phyloP scores from a whole-genome alignment of 2,329 filamentous ascomycete species.

The Trematosphaeria pertusa region DNA sequence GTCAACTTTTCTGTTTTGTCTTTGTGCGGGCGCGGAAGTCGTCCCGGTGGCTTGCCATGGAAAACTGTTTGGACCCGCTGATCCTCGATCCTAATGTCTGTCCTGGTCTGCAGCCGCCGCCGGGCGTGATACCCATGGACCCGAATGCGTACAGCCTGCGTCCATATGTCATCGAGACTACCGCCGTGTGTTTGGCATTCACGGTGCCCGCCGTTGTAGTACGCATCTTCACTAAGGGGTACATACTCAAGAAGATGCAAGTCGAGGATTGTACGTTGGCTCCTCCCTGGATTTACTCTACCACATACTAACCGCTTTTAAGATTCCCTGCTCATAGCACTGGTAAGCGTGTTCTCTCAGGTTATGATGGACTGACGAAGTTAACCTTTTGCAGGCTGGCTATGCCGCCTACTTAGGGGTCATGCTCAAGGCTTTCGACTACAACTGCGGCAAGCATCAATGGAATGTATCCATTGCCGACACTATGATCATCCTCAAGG shows the following conservation, averaged over 20 bases:
- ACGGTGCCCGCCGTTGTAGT: conserved; percentile 1
- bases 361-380: too few relatives aligned
- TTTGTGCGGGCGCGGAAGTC: too few relatives aligned
- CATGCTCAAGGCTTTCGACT: conserved; percentile 5
- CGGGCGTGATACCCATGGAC: conserved; percentile 15
- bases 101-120: conserved; percentile 15
- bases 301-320: too few relatives aligned
- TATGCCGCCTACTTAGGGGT: conserved; percentile 13
- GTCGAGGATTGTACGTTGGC: conserved; percentile 4
- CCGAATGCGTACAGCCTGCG: conserved; percentile 10
- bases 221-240: conserved; percentile 9
- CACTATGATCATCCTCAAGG: not conserved
- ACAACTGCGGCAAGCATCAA: conserved; percentile 16
- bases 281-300: too few relatives aligned
- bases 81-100: conserved; percentile 3
- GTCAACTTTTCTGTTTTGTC: too few relatives aligned
- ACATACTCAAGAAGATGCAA: not conserved
- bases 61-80: not conserved
- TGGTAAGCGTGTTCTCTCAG: too few relatives aligned
- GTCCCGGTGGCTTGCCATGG: too few relatives aligned
- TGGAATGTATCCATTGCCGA: conserved; percentile 19
- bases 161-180: conserved; percentile 3
- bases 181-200: not conserved
- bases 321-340: conserved; percentile 5
- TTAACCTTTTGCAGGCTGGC: not conserved